A percentile compares a stretch with the other conserved stretches of the same genome.
Evolutionary conservation across 345 rosid species (phyloP).

Genomic region (Syzygium grande): DNA sequence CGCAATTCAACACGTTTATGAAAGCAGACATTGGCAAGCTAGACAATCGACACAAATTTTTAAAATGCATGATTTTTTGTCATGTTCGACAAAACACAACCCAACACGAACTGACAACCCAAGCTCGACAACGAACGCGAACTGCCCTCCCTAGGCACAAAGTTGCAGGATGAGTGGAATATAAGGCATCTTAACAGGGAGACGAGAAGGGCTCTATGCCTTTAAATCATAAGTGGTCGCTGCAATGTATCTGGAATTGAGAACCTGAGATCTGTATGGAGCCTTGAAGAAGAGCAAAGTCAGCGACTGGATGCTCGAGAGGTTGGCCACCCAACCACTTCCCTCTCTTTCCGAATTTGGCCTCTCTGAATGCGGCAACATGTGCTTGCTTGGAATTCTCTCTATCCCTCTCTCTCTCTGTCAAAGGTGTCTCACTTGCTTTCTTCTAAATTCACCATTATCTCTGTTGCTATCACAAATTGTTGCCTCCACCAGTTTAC

Average conservation of each 20-base stretch:
- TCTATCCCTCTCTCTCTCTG: not conserved
- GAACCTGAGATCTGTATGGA: conserved; percentile 5
- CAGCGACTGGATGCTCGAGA: conserved; percentile 12
- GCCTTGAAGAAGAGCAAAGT: conserved; percentile 15
- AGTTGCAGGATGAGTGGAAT: too few relatives aligned
- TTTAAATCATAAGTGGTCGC: too few relatives aligned
- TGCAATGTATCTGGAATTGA: conserved; percentile 12
- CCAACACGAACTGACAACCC: not conserved
- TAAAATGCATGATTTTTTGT: too few relatives aligned
- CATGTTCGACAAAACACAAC: not conserved
- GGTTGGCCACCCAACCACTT: not conserved
- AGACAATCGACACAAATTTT: not conserved
- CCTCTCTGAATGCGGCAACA: conserved; percentile 14
- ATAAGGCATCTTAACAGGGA: too few relatives aligned
- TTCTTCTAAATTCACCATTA: not conserved
- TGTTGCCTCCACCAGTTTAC: not conserved
- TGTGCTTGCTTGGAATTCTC: conserved; percentile 11
- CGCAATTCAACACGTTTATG: not conserved
- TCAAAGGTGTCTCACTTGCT: conserved; percentile 7
- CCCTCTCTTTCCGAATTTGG: not conserved
- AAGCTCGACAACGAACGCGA: not conserved
- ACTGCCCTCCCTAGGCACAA: not conserved
- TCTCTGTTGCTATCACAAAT: not conserved
- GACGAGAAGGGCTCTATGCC: too few relatives aligned
- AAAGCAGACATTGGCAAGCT: not conserved